A percentile compares a stretch with the other conserved stretches of the same genome.
These are phyloP conservation scores for Narthecium ossifragum DNA, from an alignment of 106 monocot genomes.

Conservation along the genomic window DNA sequence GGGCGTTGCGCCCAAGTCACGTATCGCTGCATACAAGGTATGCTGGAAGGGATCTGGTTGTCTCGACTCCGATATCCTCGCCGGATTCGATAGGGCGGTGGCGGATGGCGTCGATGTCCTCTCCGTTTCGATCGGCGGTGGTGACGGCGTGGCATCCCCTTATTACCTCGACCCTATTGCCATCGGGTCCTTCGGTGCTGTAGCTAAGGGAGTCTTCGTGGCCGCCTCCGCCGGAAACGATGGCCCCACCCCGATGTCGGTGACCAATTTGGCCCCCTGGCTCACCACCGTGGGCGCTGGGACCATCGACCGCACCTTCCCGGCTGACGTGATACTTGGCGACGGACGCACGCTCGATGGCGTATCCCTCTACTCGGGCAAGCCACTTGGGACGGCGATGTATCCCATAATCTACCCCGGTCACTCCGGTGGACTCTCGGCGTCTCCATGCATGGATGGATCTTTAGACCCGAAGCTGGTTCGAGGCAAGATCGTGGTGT, in stretches of 20 bases:
- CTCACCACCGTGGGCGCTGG: constrained; percentile 88
- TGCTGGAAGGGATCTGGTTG: constrained; percentile 92
- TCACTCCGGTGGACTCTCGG: constrained; percentile 53
- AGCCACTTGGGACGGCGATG: constrained; percentile 29
- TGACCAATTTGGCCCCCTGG: constrained; percentile 92
- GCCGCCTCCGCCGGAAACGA: constrained; percentile 90
- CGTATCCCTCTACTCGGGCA: constrained; percentile 80
- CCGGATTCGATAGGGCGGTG: constrained; percentile 86
- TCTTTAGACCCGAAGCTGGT: constrained; percentile 74
- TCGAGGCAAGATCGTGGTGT: constrained; percentile 69
- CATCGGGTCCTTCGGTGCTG: constrained; percentile 74
- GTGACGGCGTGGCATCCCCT: constrained; percentile 67
- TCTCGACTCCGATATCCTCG: constrained; percentile 95
- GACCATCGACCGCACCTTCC: constrained; percentile 88
- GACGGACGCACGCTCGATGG: constrained; percentile 58
- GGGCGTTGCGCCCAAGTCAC: constrained; percentile 90
- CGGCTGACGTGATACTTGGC: constrained; percentile 75
- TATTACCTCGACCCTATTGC: constrained; percentile 97
- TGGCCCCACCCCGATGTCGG: constrained; percentile 81
- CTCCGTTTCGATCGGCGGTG: constrained; percentile 88
- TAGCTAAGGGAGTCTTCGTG: constrained; percentile 66
- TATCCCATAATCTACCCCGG: constrained; percentile 68
- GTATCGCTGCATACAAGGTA: constrained; percentile 83
- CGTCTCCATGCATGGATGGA: constrained; percentile 86
- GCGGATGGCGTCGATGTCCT: constrained; percentile 90